Evolutionary conservation across 805 yeast genomes (phyloP).

Genomic region (Phaffomyces thermotolerans): DNA sequence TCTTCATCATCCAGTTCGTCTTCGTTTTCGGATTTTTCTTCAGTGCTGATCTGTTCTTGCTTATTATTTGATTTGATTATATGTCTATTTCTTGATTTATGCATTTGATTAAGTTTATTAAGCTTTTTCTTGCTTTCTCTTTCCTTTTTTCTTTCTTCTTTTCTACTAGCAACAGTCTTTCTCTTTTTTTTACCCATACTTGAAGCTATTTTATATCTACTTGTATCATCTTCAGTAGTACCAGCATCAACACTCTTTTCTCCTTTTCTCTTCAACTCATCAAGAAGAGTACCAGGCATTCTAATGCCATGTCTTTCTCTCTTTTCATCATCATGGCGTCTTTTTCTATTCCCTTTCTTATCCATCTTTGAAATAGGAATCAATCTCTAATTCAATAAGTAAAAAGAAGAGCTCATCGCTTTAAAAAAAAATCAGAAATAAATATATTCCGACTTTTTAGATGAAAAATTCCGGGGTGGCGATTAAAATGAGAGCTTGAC

Average conservation of each 20-base stretch:
- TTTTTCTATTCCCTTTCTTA: conserved; percentile 3
- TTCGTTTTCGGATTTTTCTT: conserved; percentile 1
- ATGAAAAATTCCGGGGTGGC: no score
- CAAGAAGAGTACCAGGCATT: conserved; percentile 47
- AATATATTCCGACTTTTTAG: no score
- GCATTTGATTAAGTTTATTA: neutral
- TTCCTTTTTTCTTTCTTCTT: conserved; percentile 36
- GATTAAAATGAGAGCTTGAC: no score
- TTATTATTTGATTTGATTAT: conserved; percentile 24
- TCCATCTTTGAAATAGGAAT: neutral
- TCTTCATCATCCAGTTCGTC: conserved; percentile 21
- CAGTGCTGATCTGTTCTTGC: neutral
- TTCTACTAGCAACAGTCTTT: conserved; percentile 29
- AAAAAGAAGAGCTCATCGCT: conserved; percentile 8
- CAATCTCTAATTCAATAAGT: neutral
- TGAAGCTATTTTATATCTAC: conserved; percentile 24
- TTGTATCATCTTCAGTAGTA: conserved; percentile 23
- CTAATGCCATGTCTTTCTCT: conserved; percentile 38
- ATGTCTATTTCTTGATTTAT: conserved; percentile 23
- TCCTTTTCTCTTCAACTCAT: conserved; percentile 35
- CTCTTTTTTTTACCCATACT: conserved; percentile 28
- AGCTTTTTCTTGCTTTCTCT: conserved; percentile 23
- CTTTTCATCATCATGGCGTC: conserved; percentile 6
- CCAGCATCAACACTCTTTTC: conserved; percentile 1
- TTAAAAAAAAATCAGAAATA: neutral